Percentiles rank a stretch among this genome's conserved stretches.
phyloP scores from a whole-genome alignment of 2,329 filamentous ascomycete species.

The Dactylonectria estremocensis region DNA sequence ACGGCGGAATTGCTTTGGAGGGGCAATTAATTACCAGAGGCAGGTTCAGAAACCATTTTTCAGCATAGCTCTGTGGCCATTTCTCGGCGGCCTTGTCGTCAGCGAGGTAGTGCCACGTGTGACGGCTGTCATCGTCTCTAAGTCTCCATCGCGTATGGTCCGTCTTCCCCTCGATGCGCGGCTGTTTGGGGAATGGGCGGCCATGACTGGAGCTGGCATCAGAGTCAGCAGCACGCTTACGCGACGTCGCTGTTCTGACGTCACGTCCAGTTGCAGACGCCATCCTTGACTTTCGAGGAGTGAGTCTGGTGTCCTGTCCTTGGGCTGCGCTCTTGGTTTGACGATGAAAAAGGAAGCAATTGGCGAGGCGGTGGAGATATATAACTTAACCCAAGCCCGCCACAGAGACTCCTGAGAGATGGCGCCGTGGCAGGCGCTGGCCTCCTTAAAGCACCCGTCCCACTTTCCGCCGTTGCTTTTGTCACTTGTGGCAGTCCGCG shows the following conservation, averaged over 20 bases:
- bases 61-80: conserved; percentile 91
- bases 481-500: background rate
- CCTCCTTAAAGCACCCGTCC: background rate
- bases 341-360: conserved; percentile 21
- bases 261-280: conserved; percentile 50
- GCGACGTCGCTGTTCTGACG: conserved; percentile 51
- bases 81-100: conserved; percentile 78
- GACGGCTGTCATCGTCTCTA: conserved; percentile 84
- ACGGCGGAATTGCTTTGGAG: background rate
- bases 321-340: background rate
- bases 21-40: conserved; percentile 72
- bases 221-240: conserved; percentile 62
- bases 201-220: conserved; percentile 42
- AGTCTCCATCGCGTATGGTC: conserved; percentile 90
- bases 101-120: conserved; percentile 94
- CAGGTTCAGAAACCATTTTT: conserved; percentile 89
- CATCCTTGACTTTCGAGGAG: conserved; percentile 41
- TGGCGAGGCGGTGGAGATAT: conserved; percentile 3
- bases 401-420: background rate
- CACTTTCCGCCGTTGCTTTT: conserved; percentile 3
- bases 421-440: too few species aligned
- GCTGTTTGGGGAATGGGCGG: conserved; percentile 59
- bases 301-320: background rate
- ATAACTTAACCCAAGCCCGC: background rate
- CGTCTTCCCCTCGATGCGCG: conserved; percentile 72